A percentile compares a stretch with the other conserved stretches of the same genome.
These are phyloP conservation scores for Dactylellina parvicollis DNA, from an alignment of 2,329 filamentous ascomycete species.

Conservation along the genomic window DNA sequence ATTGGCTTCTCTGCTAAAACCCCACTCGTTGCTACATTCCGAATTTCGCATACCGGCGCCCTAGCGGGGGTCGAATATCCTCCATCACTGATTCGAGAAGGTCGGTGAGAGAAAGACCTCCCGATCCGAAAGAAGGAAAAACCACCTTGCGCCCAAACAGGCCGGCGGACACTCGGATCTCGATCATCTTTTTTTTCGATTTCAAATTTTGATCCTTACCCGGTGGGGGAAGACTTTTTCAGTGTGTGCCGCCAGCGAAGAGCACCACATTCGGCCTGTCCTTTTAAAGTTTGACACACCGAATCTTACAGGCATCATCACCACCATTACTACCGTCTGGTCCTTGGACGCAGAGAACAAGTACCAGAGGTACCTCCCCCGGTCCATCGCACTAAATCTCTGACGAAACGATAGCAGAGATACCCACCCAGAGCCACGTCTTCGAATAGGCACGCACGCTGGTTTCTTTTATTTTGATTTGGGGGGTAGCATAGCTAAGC, in stretches of 20 bases:
- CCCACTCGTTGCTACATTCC: constrained; percentile 21
- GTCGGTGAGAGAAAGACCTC: constrained; percentile 15
- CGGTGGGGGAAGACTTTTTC: constrained; percentile 36
- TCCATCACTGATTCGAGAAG: constrained; percentile 24
- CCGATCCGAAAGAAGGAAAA: constrained; percentile 9
- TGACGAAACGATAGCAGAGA: constrained; percentile 24
- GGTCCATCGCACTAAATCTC: constrained; percentile 37
- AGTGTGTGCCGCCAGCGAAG: constrained; percentile 20
- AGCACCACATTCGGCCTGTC: constrained; percentile 2
- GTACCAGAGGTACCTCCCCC: constrained; percentile 8
- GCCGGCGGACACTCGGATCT: constrained; percentile 24
- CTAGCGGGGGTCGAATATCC: constrained; percentile 5
- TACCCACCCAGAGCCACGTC: constrained; percentile 42
- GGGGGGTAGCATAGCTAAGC: constrained; percentile 39
- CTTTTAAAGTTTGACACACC: constrained; percentile 40
- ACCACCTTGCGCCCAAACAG: constrained; percentile 8
- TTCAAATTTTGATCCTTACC: constrained; percentile 29
- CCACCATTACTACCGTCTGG: too few species aligned
- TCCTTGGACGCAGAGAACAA: too few species aligned
- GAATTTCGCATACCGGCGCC: constrained; percentile 15
- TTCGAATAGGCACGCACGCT: constrained; percentile 24
- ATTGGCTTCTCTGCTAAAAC: too few species aligned
- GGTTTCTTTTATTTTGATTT: constrained; percentile 9
- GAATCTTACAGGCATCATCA: constrained; percentile 21
- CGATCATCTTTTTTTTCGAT: constrained; percentile 32